Conservation (phyloP, 805 yeast species). For the Wickerhamomyces ciferrii region DNA sequence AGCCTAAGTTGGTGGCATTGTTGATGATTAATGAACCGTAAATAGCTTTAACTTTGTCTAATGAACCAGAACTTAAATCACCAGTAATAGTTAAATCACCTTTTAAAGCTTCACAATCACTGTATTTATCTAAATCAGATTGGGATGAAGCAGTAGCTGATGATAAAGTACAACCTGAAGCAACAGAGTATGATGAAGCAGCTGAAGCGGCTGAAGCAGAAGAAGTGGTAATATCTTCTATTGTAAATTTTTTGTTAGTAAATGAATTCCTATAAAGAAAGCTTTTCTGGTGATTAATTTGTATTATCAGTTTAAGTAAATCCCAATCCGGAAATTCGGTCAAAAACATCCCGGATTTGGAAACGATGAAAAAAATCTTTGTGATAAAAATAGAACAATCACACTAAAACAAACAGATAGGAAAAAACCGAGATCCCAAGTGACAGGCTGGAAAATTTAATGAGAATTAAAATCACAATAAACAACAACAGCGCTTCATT, state of each 20-base stretch:
- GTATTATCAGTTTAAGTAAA: too few species aligned
- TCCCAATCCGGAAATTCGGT: too few species aligned
- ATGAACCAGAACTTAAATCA: conserved; percentile 53
- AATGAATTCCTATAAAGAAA: neutral
- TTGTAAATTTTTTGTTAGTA: conserved; percentile 21
- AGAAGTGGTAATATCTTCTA: conserved; percentile 31
- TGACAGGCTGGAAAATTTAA: neutral
- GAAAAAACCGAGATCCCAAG: neutral
- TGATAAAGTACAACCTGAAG: conserved; percentile 62
- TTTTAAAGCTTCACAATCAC: conserved; percentile 71
- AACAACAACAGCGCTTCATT: neutral
- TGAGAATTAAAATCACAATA: neutral
- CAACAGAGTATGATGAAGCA: conserved; percentile 39
- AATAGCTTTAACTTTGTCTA: conserved; percentile 72
- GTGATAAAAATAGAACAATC: neutral
- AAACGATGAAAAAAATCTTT: too few species aligned
- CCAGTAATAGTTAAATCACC: conserved; percentile 77
- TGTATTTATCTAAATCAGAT: conserved; percentile 66
- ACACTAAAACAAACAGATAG: neutral
- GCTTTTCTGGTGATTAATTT: too few species aligned
- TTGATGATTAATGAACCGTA: conserved; percentile 68
- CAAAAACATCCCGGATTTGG: too few species aligned
- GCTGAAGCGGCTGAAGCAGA: conserved; percentile 52
- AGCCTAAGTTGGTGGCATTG: conserved; percentile 58
- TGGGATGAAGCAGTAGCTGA: conserved; percentile 74